Percentiles rank a stretch among this genome's conserved stretches.
Evolutionary conservation across 2,329 filamentous ascomycete species (phyloP).

Genomic region (Xylariomycetidae sp.): DNA sequence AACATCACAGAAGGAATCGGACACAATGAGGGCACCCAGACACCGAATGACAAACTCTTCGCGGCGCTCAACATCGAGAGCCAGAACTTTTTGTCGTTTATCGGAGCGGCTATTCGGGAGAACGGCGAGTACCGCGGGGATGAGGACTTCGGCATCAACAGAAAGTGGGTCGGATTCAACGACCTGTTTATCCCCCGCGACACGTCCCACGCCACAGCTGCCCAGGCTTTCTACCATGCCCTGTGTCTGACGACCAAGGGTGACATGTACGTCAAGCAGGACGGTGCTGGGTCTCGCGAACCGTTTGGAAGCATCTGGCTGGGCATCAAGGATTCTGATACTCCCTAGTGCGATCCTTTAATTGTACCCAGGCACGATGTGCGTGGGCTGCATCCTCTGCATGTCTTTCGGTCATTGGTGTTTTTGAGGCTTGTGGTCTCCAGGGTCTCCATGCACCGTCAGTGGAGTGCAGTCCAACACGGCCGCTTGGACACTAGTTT

Average conservation of each 20-base stretch:
- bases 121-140: conserved; percentile 24
- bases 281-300: conserved; percentile 28
- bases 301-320: conserved; percentile 45
- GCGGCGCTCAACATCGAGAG: conserved; percentile 40
- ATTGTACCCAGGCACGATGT: too few relatives aligned
- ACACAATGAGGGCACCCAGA: conserved; percentile 4
- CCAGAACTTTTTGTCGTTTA: conserved; percentile 41
- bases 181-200: conserved; percentile 57
- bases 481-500: too few relatives aligned
- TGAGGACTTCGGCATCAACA: conserved; percentile 24
- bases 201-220: conserved; percentile 57
- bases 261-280: conserved; percentile 59
- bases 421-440: too few relatives aligned
- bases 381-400: too few relatives aligned
- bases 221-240: conserved; percentile 72
- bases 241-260: conserved; percentile 66
- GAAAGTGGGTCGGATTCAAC: conserved; percentile 60
- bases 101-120: conserved; percentile 30
- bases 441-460: too few relatives aligned
- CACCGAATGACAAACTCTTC: conserved; percentile 8
- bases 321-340: too few relatives aligned
- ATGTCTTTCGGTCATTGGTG: too few relatives aligned
- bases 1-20: neutral
- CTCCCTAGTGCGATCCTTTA: too few relatives aligned
- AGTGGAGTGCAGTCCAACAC: too few relatives aligned